Evolutionary conservation across 2,329 filamentous ascomycete species (phyloP).

Genomic region (Phyllosticta paracitricarpa): DNA sequence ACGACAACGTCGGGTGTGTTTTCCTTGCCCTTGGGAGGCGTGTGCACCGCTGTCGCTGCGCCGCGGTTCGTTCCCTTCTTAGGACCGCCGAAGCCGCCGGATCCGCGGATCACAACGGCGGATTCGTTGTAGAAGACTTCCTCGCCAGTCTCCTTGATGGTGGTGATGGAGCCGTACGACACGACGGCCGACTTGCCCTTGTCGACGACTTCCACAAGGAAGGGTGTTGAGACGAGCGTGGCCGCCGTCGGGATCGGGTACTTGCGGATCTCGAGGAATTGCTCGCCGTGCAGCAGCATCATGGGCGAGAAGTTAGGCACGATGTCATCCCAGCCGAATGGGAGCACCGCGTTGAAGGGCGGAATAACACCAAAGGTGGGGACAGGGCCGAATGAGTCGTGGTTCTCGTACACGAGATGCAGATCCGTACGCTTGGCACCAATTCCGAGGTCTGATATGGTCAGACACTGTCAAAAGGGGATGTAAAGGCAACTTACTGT

Average conservation of each 20-base stretch:
- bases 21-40: constrained; percentile 48
- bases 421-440: constrained; percentile 87
- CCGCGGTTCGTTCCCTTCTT: constrained; percentile 70
- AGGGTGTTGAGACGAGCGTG: constrained; percentile 63
- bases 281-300: constrained; percentile 98
- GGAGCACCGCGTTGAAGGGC: constrained; percentile 73
- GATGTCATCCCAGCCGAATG: constrained; percentile 71
- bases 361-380: constrained; percentile 96
- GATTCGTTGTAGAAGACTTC: constrained; percentile 95
- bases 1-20: constrained; percentile 71
- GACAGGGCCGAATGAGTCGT: constrained; percentile 84
- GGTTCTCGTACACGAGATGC: constrained; percentile 78
- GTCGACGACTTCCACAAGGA: constrained; percentile 88
- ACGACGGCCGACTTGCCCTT: constrained; percentile 86
- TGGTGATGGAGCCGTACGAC: constrained; percentile 69
- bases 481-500: constrained; percentile 43
- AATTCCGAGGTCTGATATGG: constrained; percentile 60
- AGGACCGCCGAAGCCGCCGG: constrained; percentile 79
- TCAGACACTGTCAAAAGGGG: neutral
- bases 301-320: constrained; percentile 95
- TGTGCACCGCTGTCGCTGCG: constrained; percentile 68
- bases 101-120: constrained; percentile 84
- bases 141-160: constrained; percentile 75
- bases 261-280: constrained; percentile 90
- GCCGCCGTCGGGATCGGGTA: constrained; percentile 83